Conservation (phyloP, 2,329 filamentous ascomycete species). For the Canariomyces notabilis region DNA sequence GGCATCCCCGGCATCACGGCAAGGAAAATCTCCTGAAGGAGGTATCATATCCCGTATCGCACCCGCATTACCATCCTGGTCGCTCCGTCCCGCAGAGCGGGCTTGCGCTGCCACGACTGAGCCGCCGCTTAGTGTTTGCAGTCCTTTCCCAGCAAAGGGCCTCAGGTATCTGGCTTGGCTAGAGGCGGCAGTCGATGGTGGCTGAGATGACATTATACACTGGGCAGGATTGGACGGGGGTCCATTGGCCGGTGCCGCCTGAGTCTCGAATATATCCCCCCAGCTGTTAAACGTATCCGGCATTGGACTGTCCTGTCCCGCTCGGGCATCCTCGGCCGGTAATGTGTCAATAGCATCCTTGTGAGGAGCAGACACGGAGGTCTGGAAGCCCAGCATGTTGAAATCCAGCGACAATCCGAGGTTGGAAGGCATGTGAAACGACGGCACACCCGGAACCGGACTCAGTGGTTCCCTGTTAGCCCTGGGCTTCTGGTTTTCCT, state of each 20-base stretch:
- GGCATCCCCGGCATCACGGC: slow-evolving; percentile 5
- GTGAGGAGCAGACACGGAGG: slow-evolving; percentile 13
- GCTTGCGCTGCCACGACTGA: slow-evolving; percentile 18
- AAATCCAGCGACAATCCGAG: slow-evolving; percentile 40
- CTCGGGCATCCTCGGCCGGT: slow-evolving; percentile 26
- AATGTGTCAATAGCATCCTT: slow-evolving; percentile 15
- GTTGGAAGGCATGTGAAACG: slow-evolving; percentile 36
- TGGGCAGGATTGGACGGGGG: slow-evolving; percentile 47
- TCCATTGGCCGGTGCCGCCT: slow-evolving; percentile 30
- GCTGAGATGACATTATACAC: slow-evolving; percentile 47
- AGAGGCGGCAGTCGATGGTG: slow-evolving; percentile 49
- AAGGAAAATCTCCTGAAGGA: background rate
- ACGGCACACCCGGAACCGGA: slow-evolving; percentile 42
- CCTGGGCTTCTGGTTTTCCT: slow-evolving; percentile 51
- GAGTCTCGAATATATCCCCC: slow-evolving; percentile 40
- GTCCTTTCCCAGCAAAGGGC: slow-evolving; percentile 52
- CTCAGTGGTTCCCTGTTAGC: slow-evolving; percentile 47
- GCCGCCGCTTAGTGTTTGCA: slow-evolving; percentile 47
- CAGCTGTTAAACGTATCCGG: slow-evolving; percentile 52
- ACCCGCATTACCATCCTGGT: slow-evolving; percentile 3
- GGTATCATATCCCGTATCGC: slow-evolving; percentile 1
- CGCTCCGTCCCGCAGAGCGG: background rate
- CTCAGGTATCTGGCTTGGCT: slow-evolving; percentile 46
- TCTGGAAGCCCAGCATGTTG: slow-evolving; percentile 25
- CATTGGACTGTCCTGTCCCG: slow-evolving; percentile 39